Conservation (phyloP, 495 filamentous ascomycete species). For the Stereocaulon alpinum region DNA sequence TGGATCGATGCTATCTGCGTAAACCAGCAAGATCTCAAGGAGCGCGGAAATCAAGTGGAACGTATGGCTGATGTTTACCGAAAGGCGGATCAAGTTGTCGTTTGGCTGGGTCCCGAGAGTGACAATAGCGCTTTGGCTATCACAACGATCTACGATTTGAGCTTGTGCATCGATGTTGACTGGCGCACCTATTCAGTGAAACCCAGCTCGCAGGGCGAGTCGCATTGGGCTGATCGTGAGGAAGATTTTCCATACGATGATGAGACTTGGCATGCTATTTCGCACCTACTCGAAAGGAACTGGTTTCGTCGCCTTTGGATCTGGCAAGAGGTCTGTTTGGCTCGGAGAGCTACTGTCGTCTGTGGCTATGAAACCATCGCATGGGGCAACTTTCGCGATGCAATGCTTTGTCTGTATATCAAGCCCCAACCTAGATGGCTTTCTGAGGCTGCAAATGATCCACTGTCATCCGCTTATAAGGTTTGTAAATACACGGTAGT, state of each 20-base stretch:
- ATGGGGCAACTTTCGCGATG: slow-evolving; percentile 1
- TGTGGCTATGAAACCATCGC: neutral
- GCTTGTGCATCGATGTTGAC: neutral
- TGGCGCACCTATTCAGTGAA: neutral
- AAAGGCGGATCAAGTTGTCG: neutral
- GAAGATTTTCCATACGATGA: too few relatives aligned
- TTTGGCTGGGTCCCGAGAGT: slow-evolving; percentile 4
- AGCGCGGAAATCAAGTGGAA: neutral
- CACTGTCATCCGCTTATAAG: too few relatives aligned
- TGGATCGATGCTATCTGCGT: slow-evolving; percentile 1
- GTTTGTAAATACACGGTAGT: too few relatives aligned
- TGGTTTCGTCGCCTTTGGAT: slow-evolving; percentile 22
- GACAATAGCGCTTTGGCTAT: neutral
- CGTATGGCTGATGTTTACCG: neutral
- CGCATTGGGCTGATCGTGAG: too few relatives aligned
- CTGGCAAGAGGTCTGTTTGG: slow-evolving; percentile 17
- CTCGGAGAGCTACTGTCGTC: neutral
- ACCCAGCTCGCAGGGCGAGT: neutral
- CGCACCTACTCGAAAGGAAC: slow-evolving; percentile 6
- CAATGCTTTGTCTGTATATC: neutral
- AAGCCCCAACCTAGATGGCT: neutral
- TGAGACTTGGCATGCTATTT: neutral
- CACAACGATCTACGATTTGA: too few relatives aligned
- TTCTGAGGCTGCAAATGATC: too few relatives aligned
- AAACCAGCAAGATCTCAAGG: neutral